phyloP scores from a whole-genome alignment of 768 basidiomycete genomes.

The Kwoniella sp. region DNA sequence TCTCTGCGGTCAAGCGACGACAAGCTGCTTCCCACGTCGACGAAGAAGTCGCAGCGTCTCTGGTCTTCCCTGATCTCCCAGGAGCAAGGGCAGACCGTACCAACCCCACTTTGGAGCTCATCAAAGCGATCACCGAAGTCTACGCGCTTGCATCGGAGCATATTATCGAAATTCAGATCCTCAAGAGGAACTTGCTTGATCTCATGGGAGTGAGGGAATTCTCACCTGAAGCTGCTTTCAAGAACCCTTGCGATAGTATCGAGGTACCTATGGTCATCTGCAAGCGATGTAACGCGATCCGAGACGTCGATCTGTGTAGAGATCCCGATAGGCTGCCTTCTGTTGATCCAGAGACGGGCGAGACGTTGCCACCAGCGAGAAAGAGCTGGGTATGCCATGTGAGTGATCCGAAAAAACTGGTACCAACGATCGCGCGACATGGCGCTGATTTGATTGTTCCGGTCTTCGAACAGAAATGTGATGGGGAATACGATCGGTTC shows the following conservation, averaged over 20 bases:
- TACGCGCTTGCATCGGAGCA: slow-evolving; percentile 79
- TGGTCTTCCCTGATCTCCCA: slow-evolving; percentile 81
- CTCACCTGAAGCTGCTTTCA: slow-evolving; percentile 78
- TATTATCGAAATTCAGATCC: slow-evolving; percentile 79
- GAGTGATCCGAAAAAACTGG: too few relatives aligned
- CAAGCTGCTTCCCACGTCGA: slow-evolving; percentile 63
- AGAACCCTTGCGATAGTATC: slow-evolving; percentile 87
- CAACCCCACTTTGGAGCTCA: slow-evolving; percentile 82
- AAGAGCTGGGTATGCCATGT: slow-evolving; percentile 56
- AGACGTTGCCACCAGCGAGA: slow-evolving; percentile 58
- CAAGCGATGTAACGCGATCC: slow-evolving; percentile 76
- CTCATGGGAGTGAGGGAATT: slow-evolving; percentile 85
- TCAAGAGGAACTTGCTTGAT: slow-evolving; percentile 87
- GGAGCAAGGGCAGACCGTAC: slow-evolving; percentile 78
- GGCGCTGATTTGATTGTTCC: background rate
- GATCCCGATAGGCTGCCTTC: slow-evolving; percentile 77
- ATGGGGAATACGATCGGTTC: slow-evolving; percentile 82
- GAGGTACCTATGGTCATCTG: slow-evolving; percentile 86
- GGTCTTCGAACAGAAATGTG: slow-evolving; percentile 71
- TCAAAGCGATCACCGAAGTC: slow-evolving; percentile 82
- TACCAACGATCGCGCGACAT: background rate
- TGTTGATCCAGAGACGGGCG: slow-evolving; percentile 45
- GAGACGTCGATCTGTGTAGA: slow-evolving; percentile 94
- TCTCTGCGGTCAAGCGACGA: slow-evolving; percentile 64
- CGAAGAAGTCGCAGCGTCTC: slow-evolving; percentile 60